Percentiles rank a stretch among this genome's conserved stretches.
phyloP scores from a whole-genome alignment of 257 asterid genomes.

The Nicotiana obtusifolia region DNA sequence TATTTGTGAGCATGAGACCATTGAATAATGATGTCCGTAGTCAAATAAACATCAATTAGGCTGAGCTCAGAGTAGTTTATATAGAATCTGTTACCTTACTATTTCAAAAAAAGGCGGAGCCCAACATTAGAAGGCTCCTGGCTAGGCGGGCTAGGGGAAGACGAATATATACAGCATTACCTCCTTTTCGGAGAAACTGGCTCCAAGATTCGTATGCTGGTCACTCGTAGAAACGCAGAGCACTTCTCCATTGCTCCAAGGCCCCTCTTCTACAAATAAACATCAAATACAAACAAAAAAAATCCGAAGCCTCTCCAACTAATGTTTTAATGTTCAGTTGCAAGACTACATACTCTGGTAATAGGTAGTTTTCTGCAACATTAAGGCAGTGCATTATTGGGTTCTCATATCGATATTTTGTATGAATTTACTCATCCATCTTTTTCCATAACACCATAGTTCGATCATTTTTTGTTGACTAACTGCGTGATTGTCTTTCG shows the following conservation, averaged over 20 bases:
- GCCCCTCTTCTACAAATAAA: not conserved
- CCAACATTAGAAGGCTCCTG: not conserved
- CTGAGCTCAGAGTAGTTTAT: not conserved
- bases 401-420: not conserved
- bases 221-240: not conserved
- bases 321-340: not conserved
- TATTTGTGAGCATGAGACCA: not conserved
- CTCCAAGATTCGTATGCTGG: not conserved
- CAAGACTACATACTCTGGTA: not conserved
- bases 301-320: not conserved
- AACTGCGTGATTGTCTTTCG: not conserved
- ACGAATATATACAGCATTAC: not conserved
- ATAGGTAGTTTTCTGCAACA: not conserved
- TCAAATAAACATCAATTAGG: not conserved
- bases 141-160: not conserved
- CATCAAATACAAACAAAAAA: not conserved
- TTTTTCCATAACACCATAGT: not conserved
- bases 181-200: not conserved
- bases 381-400: not conserved
- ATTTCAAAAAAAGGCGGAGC: no score
- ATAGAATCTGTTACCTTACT: no score
- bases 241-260: not conserved
- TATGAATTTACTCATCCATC: conserved; percentile 1
- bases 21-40: not conserved
- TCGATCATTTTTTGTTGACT: not conserved